Base-by-base conservation (phyloP, 345 rosid genomes). In the Euphorbia peplus region DNA sequence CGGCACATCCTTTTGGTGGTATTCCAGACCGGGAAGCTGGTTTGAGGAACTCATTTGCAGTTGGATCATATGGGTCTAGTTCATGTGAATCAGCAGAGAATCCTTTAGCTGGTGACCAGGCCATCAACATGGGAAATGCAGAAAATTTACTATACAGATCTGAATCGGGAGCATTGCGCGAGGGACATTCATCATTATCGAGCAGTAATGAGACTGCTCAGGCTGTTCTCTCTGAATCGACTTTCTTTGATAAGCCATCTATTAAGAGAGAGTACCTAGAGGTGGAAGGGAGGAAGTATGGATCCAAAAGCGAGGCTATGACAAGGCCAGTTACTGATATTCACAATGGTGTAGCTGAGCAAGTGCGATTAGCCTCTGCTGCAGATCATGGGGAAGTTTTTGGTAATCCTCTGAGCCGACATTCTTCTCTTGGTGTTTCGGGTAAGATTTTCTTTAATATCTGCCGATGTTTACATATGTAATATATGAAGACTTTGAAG, bases 1-100 rank as follows among this genome's bases (percentile, higher is more conserved):
- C 64, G 22, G 84, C 76, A 68, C 83, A 58, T 55, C 76, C 52
- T 16, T 72, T 78, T 29, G 53, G 58, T 71, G 75, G 67, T 72
- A 51, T 69, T 72, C 59, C 77, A n/a, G 86, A 79, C 28, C 71
- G 41, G 67, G 92, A 83, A 51, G 75, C 85, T 11, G 69, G 72
- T 67, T 54, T 72, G 70, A 82, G 61, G 73, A 85, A 69, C 60
- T 74, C 82, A 58, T 75, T 85, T 76, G 22, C 64, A 0, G 81
- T 77, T 39, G 87, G 84, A 42, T 78, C 87, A 39, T 83, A 74
- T 68, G 82, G 82, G 55, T 83, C 88, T 72, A 84, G 64, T 71
- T 64, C 80, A 22, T 76, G 80, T 63, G 83, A 80, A 44, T 62
- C 64, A 3, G 71, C 65, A 1, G 81, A 70, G 29, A n/a, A 60